Evolutionary conservation across 108 stramenopile species (phyloP).

Genomic region (Nitzschia sp.): DNA sequence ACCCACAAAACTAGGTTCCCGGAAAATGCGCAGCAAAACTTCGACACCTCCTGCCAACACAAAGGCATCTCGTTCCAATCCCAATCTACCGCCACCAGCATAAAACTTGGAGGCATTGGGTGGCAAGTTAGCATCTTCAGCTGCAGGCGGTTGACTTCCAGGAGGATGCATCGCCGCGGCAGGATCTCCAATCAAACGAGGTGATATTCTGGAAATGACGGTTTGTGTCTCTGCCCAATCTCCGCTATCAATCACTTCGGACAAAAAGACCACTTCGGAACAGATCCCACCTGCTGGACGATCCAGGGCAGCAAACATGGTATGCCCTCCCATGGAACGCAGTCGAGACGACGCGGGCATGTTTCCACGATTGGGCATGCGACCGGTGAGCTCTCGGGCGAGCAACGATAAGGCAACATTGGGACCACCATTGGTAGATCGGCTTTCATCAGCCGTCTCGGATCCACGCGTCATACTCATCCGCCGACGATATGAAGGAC

Average conservation of each 20-base stretch:
- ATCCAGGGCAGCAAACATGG: conserved; percentile 41
- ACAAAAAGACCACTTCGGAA: conserved; percentile 46
- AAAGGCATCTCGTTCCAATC: conserved; percentile 62
- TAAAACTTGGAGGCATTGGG: conserved; percentile 44
- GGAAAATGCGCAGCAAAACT: conserved; percentile 44
- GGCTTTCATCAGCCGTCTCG: background rate
- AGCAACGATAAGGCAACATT: conserved; percentile 43
- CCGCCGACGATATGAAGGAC: conserved; percentile 30
- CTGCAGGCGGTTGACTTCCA: background rate
- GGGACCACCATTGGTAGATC: conserved; percentile 30
- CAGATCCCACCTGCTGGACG: conserved; percentile 50
- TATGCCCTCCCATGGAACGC: conserved; percentile 38
- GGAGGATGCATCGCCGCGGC: conserved; percentile 2
- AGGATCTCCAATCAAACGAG: conserved; percentile 62
- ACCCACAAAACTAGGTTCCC: conserved; percentile 55
- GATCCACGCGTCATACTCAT: conserved; percentile 28
- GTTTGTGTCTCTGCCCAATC: conserved; percentile 58
- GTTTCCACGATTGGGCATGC: background rate
- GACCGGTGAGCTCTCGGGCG: conserved; percentile 45
- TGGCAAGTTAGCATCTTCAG: conserved; percentile 47
- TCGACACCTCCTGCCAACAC: conserved; percentile 46
- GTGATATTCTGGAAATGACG: conserved; percentile 49
- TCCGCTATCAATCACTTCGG: conserved; percentile 45
- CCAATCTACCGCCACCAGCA: conserved; percentile 53
- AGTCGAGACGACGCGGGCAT: conserved; percentile 26